Conservation (phyloP, 805 yeast species). For the Metschnikowia amazonensis region DNA sequence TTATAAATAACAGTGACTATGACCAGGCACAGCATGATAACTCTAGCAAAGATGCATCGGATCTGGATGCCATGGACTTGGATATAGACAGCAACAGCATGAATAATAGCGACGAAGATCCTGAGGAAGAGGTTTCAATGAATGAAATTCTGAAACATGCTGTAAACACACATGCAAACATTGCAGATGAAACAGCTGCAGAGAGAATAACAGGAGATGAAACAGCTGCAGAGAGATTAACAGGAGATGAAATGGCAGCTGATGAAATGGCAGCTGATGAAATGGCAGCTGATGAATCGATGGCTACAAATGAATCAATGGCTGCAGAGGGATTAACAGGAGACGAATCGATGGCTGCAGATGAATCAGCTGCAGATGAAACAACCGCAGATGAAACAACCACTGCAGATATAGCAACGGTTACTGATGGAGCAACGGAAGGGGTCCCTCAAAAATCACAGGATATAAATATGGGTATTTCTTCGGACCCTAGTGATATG, state of each 20-base stretch:
- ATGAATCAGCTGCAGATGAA: background rate
- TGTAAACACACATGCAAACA: background rate
- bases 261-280: background rate
- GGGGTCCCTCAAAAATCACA: background rate
- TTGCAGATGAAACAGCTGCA: background rate
- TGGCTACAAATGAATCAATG: background rate
- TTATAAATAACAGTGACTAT: conserved; percentile 41
- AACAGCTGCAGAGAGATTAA: background rate
- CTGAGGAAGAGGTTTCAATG: background rate
- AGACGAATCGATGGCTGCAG: background rate
- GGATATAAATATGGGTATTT: background rate
- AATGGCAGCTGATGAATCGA: background rate
- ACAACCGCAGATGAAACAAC: background rate
- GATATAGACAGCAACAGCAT: background rate
- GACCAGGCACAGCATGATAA: background rate
- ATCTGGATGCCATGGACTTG: background rate
- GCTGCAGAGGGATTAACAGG: background rate
- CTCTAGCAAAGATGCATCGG: background rate
- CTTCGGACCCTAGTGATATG: background rate
- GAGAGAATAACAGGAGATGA: background rate
- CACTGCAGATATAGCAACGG: background rate
- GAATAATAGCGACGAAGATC: background rate
- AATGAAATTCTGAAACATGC: background rate
- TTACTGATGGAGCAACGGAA: background rate
- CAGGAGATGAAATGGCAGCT: background rate